Conservation (phyloP, 495 filamentous ascomycete species). For the Penicillium cataractarum region DNA sequence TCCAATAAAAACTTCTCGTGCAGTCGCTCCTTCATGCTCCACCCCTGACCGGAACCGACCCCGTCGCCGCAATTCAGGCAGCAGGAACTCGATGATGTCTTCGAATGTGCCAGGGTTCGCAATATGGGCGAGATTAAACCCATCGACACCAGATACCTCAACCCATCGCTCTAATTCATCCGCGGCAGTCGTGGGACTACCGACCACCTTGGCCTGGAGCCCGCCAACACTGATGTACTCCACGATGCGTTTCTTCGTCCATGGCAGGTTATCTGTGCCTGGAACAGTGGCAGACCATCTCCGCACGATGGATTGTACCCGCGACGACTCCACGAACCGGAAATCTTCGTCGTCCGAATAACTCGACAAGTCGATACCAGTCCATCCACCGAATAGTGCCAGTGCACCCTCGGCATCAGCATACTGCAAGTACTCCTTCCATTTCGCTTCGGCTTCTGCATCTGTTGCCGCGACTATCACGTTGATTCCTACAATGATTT, state of each 20-base stretch:
- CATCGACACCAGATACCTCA: conserved; percentile 62
- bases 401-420: background rate
- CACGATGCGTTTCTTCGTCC: conserved; percentile 65
- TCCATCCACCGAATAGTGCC: background rate
- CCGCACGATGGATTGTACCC: conserved; percentile 11
- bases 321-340: background rate
- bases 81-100: conserved; percentile 56
- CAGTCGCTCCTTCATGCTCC: conserved; percentile 46
- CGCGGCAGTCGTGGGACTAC: conserved; percentile 59
- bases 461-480: background rate
- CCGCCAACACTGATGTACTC: conserved; percentile 65
- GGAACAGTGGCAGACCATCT: conserved; percentile 53
- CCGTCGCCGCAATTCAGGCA: conserved; percentile 49
- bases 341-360: background rate
- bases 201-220: conserved; percentile 55
- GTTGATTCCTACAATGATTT: background rate
- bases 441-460: background rate
- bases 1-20: conserved; percentile 50
- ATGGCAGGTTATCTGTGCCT: conserved; percentile 49
- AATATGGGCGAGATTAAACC: conserved; percentile 64
- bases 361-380: background rate
- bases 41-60: conserved; percentile 52
- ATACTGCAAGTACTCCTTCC: background rate
- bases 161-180: conserved; percentile 66
- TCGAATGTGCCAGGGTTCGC: conserved; percentile 64